Base-by-base conservation (phyloP, 768 basidiomycete species). In the Bullera alba region DNA sequence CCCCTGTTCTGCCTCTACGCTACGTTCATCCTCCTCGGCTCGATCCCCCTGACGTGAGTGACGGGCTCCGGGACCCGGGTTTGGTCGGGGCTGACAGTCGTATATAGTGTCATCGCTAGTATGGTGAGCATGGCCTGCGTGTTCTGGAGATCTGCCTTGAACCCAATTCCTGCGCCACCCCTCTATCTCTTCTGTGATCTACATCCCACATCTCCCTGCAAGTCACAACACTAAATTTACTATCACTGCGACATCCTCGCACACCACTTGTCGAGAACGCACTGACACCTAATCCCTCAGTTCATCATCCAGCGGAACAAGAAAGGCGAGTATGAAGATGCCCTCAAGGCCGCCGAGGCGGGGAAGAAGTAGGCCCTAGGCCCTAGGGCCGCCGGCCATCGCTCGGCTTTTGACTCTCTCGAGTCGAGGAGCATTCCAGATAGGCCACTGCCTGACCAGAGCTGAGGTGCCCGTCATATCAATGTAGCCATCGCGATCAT, bases 1-100 rank as follows among this genome's bases (percentile, higher is more conserved):
- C 57, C 60, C 5, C 44, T 62, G 5, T 67, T 64, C 57, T 52
- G 50, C 23, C 48, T 67, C 3, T 67, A 67, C 51, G 60, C 65
- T 8, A 54, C 53, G 1, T 29, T 67, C 32, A 58, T 59, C 46
- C 42, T 61, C 28, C 48, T 59, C 4, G 43, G 55, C 22, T 61
- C 60, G 5, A 67, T 67, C 19, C 57, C 57, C 2, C 32, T 58
- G 10, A 57, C 60, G 65, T 63, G 39, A 59, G 65, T 66, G 10
- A 7, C 6, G 10, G 6, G 6, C 42, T 28, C n/a, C 32, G 32
- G 32, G 10, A n/a, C n/a, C n/a, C n/a, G n/a, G n/a, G n/a, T n/a
- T n/a, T n/a, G n/a, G n/a, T n/a, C n/a, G n/a, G n/a, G n/a, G n/a
- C n/a, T n/a, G n/a, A n/a, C n/a, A n/a, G n/a, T n/a, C n/a, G n/a